These are phyloP conservation scores for Plasmodium berghei DNA, from an alignment of 169 alveolate species.

Conservation along the genomic window DNA sequence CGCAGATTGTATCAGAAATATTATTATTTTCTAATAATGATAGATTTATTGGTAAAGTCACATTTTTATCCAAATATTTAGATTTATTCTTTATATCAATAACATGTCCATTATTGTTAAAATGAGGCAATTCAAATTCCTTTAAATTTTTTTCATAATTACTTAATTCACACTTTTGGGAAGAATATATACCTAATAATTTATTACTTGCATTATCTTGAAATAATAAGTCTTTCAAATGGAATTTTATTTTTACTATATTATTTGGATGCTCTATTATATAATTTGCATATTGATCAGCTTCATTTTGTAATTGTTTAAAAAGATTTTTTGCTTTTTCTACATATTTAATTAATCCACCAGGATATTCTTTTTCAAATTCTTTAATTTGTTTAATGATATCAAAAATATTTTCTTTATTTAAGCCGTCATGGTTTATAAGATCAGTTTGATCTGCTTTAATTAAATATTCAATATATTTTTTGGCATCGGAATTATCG, in stretches of 20 bases:
- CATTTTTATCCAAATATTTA: neutral
- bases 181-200: constrained; percentile 84
- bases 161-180: constrained; percentile 1
- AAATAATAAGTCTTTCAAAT: constrained; percentile 80
- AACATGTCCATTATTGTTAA: neutral
- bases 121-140: neutral
- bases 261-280: constrained; percentile 82
- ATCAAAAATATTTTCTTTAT: constrained; percentile 26
- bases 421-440: constrained; percentile 43
- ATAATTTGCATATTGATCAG: constrained; percentile 76
- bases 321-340: constrained; percentile 88
- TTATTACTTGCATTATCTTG: constrained; percentile 87
- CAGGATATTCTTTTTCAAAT: constrained; percentile 59
- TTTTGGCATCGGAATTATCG: constrained; percentile 18
- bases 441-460: constrained; percentile 33
- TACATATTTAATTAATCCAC: constrained; percentile 89
- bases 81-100: neutral
- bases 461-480: constrained; percentile 19
- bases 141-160: neutral
- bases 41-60: neutral
- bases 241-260: constrained; percentile 55
- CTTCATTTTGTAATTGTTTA: constrained; percentile 33
- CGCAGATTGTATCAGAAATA: neutral
- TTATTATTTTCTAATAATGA: neutral
- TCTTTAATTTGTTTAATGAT: constrained; percentile 56